phyloP scores from a whole-genome alignment of 768 basidiomycete species.

The Porphyrellus cyaneotinctus region DNA sequence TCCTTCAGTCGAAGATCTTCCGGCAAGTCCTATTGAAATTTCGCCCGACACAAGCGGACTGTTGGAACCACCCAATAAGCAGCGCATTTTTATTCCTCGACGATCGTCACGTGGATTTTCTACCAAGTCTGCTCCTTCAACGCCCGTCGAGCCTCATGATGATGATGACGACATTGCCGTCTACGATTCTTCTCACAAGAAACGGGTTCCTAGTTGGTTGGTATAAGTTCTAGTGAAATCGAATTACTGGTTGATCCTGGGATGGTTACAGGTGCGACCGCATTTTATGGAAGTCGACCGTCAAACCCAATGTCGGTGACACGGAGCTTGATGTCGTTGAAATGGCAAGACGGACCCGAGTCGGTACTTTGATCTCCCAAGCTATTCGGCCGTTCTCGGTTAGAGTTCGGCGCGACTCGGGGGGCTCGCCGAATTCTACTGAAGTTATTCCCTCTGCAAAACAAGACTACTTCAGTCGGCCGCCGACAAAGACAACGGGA shows the following conservation, averaged over 20 bases:
- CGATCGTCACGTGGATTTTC: slow-evolving; percentile 29
- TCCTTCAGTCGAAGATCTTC: slow-evolving; percentile 25
- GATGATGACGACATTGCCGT: slow-evolving; percentile 54
- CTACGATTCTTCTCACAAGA: slow-evolving; percentile 78
- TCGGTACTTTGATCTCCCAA: slow-evolving; percentile 52
- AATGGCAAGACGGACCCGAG: slow-evolving; percentile 37
- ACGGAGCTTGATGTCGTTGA: slow-evolving; percentile 36
- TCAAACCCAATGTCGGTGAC: slow-evolving; percentile 43
- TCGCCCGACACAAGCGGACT: slow-evolving; percentile 5
- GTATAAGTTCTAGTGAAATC: slow-evolving; percentile 19
- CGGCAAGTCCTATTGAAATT: slow-evolving; percentile 18
- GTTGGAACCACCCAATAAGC: slow-evolving; percentile 21
- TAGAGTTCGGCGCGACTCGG: slow-evolving; percentile 37
- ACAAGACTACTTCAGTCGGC: slow-evolving; percentile 22
- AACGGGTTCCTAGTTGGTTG: slow-evolving; percentile 81
- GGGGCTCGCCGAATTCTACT: slow-evolving; percentile 26
- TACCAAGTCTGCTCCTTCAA: slow-evolving; percentile 27
- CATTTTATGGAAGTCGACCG: slow-evolving; percentile 76
- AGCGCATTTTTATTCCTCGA: slow-evolving; percentile 20
- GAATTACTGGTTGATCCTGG: slow-evolving; percentile 2
- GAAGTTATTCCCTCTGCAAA: slow-evolving; percentile 19
- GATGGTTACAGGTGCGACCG: slow-evolving; percentile 67
- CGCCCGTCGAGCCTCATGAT: slow-evolving; percentile 34
- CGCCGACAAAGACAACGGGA: slow-evolving; percentile 10
- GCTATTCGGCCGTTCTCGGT: slow-evolving; percentile 47